Evolutionary conservation across 768 basidiomycete species (phyloP), one percentile per base, ranked within the genome.

Genomic region (Boletus bicolor): DNA sequence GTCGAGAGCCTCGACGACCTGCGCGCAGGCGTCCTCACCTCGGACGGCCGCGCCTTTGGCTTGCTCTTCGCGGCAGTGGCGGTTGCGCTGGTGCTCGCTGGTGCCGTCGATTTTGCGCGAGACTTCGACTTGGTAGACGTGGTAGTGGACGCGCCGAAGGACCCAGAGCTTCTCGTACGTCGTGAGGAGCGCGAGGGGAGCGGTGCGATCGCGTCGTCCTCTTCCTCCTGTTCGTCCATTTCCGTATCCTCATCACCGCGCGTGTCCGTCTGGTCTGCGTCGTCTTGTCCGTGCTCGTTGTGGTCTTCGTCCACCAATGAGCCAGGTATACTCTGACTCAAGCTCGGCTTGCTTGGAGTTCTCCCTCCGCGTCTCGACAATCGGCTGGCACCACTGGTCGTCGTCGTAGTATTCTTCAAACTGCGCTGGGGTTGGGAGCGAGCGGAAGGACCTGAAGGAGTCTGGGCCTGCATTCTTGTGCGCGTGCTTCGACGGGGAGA

Each of bases 241-340:
- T 64, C 58, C 2, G 56, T 55, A 36, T 65, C 58, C 36, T 51
- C 57, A 21, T 64, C 64, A 37, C 24, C 67, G 38, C 71, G 45
- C 34, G 53, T 9, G 9, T 62, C 64, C 39, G 55, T 57, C 30
- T 73, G 67, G 32, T 68, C 66, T 34, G n/a, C 67, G 61, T 65
- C 56, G 5, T 59, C 55, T 28, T 51, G 51, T 28, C 44, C 65
- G 24, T 53, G 54, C 41, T 56, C 65, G 54, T 60, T 71, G 4
- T 68, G 68, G 44, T 70, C 74, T 4, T 79, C 77, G 32, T 76
- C 74, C 61, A 76, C 68, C 46, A 81, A 59, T 7, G 72, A 68
- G 35, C 80, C 80, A 3, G 80, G 80, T 48, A 81, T 73, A 44
- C 70, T 75, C 53, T 69, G 72, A 52, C 45, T 64, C 39, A 45